These are phyloP conservation scores for Nicotiana benthamiana DNA, from an alignment of 257 asterid species.

Conservation along the genomic window DNA sequence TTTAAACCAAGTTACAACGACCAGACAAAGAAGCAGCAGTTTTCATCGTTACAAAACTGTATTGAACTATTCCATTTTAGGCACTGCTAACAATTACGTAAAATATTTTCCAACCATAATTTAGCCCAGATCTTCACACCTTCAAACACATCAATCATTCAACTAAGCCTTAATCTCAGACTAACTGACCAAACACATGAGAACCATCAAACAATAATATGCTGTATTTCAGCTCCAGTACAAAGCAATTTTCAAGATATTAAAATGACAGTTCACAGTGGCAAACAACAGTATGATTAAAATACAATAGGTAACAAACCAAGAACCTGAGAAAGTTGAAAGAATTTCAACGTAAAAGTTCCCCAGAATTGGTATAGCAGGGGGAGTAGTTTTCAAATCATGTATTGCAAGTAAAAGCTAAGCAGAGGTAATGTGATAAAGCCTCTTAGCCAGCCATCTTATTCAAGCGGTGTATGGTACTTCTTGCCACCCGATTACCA, in stretches of 20 bases:
- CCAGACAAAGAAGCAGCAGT: too few relatives aligned
- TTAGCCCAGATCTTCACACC: background rate
- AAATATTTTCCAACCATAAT: too few relatives aligned
- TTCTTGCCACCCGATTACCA: slow-evolving; percentile 74
- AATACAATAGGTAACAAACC: background rate
- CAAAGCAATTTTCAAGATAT: background rate
- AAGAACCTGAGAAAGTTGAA: background rate
- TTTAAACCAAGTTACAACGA: too few relatives aligned
- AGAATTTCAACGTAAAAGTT: background rate
- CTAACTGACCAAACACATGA: background rate
- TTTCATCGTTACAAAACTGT: too few relatives aligned
- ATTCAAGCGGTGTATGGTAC: slow-evolving; percentile 79
- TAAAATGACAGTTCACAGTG: background rate
- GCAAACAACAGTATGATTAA: background rate
- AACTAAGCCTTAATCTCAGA: background rate
- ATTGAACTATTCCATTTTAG: too few relatives aligned
- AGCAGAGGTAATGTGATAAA: background rate
- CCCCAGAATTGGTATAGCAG: background rate
- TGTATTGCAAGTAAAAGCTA: background rate
- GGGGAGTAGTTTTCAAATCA: background rate
- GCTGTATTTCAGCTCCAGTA: background rate
- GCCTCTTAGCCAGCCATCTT: slow-evolving; percentile 68
- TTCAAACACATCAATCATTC: background rate
- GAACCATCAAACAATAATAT: background rate
- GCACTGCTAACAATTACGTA: too few relatives aligned